A percentile compares a stretch with the other conserved stretches of the same genome.
Conservation (phyloP, 1,139 yeast species). For the Taphrina pruni region DNA sequence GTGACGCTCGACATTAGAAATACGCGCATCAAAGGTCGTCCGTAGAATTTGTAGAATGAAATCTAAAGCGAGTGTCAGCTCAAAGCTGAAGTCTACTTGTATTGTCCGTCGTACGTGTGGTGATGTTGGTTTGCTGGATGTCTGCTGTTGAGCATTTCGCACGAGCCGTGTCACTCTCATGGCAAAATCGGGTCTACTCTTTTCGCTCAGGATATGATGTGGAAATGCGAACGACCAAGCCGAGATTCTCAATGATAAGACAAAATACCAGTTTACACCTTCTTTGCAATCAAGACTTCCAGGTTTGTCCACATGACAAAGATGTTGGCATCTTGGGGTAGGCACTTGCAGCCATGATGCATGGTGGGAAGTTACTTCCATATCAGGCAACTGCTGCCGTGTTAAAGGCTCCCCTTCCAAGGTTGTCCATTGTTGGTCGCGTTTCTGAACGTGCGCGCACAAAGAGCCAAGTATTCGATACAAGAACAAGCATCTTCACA, state of each 20-base stretch:
- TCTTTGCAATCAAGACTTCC: too few species aligned
- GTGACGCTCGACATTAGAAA: slow-evolving; percentile 39
- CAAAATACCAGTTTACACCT: too few species aligned
- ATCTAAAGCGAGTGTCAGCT: slow-evolving; percentile 8
- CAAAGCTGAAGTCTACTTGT: not conserved
- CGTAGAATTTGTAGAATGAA: slow-evolving; percentile 35
- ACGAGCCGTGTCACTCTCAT: not conserved
- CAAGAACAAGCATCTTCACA: not conserved
- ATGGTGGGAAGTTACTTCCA: not conserved
- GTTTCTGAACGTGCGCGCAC: not conserved
- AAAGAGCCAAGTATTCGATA: not conserved
- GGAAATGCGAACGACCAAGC: too few species aligned
- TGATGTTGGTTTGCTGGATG: not conserved
- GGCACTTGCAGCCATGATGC: too few species aligned
- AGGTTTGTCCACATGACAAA: not conserved
- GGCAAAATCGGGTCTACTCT: too few species aligned
- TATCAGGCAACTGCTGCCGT: not conserved
- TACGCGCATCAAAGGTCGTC: slow-evolving; percentile 33
- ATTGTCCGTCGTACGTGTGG: slow-evolving; percentile 13
- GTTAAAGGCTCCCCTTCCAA: too few species aligned
- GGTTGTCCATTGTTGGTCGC: too few species aligned
- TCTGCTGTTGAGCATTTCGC: not conserved
- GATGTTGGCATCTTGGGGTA: too few species aligned
- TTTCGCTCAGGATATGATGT: too few species aligned
- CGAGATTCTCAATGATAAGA: too few species aligned